Percentiles rank a stretch among this genome's conserved stretches.
phyloP scores from a whole-genome alignment of 1,139 yeast species.

The Protomyces inouyei region DNA sequence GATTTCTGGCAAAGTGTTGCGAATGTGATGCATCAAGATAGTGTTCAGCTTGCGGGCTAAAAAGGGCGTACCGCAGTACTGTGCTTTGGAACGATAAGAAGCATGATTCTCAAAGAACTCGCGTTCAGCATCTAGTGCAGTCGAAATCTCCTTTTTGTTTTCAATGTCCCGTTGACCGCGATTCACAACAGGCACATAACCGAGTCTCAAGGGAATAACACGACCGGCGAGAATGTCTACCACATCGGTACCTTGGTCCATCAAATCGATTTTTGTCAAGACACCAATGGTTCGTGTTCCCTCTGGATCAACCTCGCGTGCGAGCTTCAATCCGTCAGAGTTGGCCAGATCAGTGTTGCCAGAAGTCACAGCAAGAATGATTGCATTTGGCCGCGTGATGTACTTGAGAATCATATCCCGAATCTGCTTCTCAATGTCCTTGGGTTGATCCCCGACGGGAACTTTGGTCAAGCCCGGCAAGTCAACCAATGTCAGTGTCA shows the following conservation, averaged over 20 bases:
- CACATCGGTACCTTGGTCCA: constrained; percentile 99
- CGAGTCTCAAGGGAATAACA: constrained; percentile 89
- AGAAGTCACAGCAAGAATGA: constrained; percentile 89
- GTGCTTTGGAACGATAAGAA: constrained; percentile 93
- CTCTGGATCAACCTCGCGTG: constrained; percentile 97
- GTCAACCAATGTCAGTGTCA: constrained; percentile 92
- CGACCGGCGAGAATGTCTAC: constrained; percentile 94
- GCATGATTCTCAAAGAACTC: constrained; percentile 80
- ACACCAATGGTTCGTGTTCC: constrained; percentile 94
- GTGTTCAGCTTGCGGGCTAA: constrained; percentile 88
- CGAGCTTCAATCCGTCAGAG: constrained; percentile 92
- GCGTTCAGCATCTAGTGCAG: constrained; percentile 78
- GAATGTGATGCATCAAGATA: constrained; percentile 85
- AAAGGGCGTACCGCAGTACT: constrained; percentile 92
- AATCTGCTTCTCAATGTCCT: constrained; percentile 90
- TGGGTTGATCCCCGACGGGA: constrained; percentile 99
- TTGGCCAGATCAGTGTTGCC: constrained; percentile 97
- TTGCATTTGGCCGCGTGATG: constrained; percentile 93
- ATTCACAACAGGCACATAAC: constrained; percentile 95
- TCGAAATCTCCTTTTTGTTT: constrained; percentile 74
- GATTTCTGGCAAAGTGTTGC: constrained; percentile 91
- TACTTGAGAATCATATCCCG: constrained; percentile 91
- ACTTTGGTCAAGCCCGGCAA: constrained; percentile 97
- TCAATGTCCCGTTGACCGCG: constrained; percentile 97
- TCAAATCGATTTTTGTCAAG: constrained; percentile 88